Percentiles rank a stretch among this genome's conserved stretches.
Evolutionary conservation across 1,284 basidiomycete genomes (phyloP).

Genomic region (Schizophyllum commune): DNA sequence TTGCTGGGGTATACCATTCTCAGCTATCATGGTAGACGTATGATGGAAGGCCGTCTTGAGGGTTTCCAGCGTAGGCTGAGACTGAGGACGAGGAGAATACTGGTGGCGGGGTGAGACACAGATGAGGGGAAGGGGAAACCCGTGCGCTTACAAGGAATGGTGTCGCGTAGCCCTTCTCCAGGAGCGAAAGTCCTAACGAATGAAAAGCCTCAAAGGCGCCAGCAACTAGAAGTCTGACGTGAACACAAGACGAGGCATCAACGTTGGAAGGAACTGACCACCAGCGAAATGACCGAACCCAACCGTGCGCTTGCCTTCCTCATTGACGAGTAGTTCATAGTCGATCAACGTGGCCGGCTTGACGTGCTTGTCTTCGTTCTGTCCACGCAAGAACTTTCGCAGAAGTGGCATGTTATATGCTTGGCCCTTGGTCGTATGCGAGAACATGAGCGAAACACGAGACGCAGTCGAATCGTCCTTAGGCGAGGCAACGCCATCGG

Average conservation of each 20-base stretch:
- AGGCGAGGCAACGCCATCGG: constrained; percentile 21
- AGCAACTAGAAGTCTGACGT: constrained; percentile 43
- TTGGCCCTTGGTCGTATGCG: constrained; percentile 85
- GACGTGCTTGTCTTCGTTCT: not conserved
- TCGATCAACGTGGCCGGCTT: constrained; percentile 48
- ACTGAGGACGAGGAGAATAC: constrained; percentile 79
- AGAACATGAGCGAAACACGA: constrained; percentile 82
- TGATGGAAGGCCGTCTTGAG: constrained; percentile 51
- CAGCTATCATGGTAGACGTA: constrained; percentile 50
- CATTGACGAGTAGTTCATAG: constrained; percentile 71
- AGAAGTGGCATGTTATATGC: constrained; percentile 78
- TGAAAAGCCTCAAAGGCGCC: constrained; percentile 78
- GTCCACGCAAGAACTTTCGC: constrained; percentile 45
- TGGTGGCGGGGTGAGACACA: constrained; percentile 19
- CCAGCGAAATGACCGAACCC: constrained; percentile 89
- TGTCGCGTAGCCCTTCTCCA: constrained; percentile 72
- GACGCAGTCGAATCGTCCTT: constrained; percentile 1
- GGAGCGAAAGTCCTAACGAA: constrained; percentile 70
- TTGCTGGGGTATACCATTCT: constrained; percentile 51
- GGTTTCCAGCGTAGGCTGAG: constrained; percentile 51
- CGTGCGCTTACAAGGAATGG: constrained; percentile 59
- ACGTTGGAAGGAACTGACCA: constrained; percentile 36
- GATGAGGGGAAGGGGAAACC: not conserved
- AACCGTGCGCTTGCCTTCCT: constrained; percentile 66
- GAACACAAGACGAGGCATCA: not conserved